Conservation (phyloP, 139 green algal genomes). For the Chlamydomonas schloesseri region DNA sequence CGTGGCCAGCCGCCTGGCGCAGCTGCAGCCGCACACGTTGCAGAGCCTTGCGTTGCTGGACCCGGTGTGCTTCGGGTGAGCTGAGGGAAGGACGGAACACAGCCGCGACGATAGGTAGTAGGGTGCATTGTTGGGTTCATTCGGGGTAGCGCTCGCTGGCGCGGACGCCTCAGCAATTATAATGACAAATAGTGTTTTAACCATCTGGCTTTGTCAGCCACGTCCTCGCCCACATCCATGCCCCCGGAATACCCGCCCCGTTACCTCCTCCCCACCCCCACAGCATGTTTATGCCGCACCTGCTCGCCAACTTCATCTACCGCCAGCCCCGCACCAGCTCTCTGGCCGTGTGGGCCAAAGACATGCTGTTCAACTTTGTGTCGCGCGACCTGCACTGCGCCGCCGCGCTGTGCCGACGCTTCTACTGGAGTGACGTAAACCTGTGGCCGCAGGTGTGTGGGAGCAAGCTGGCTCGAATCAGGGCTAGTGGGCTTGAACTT, state of each 20-base stretch:
- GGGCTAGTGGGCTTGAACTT: too few species aligned
- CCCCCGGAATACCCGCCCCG: too few species aligned
- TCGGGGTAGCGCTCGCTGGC: too few species aligned
- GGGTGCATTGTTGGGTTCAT: too few species aligned
- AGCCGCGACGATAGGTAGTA: too few species aligned
- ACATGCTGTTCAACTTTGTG: conserved; percentile 45
- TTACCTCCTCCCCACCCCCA: too few species aligned
- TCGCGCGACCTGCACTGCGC: conserved; percentile 56
- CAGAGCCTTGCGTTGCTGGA: conserved; percentile 67
- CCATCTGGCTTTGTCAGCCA: too few species aligned
- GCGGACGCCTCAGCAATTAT: too few species aligned
- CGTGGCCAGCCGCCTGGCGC: conserved; percentile 60
- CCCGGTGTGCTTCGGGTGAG: conserved; percentile 61
- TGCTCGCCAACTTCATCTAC: conserved; percentile 72
- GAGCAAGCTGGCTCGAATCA: too few species aligned
- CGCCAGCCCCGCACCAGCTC: conserved; percentile 27
- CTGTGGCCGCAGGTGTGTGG: conserved; percentile 44
- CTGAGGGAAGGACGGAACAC: too few species aligned
- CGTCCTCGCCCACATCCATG: too few species aligned
- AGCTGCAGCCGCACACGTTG: conserved; percentile 50
- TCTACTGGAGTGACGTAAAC: conserved; percentile 59
- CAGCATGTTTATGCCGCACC: conserved; percentile 69
- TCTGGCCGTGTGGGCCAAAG: neutral
- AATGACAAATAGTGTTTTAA: too few species aligned
- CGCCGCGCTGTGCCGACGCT: conserved; percentile 36